These are phyloP conservation scores for Abrus pulchellus DNA, from an alignment of 306 rosid genomes.

Conservation along the genomic window DNA sequence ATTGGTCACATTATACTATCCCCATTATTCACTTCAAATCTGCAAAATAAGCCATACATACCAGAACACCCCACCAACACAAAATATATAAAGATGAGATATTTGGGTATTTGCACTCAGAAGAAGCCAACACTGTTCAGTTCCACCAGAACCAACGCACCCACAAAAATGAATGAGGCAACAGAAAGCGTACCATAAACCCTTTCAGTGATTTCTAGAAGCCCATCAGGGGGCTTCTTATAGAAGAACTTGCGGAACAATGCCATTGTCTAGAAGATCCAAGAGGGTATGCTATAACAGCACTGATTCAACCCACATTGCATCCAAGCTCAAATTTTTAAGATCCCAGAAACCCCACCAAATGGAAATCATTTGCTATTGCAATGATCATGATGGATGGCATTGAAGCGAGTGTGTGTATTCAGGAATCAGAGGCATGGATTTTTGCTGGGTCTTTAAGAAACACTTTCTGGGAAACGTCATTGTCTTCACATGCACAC, in stretches of 20 bases:
- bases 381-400: constrained; percentile 50
- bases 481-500: constrained; percentile 68
- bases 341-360: constrained; percentile 56
- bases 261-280: constrained; percentile 80
- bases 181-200: constrained; percentile 82
- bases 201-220: constrained; percentile 90
- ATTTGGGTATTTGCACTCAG: constrained; percentile 23
- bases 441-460: constrained; percentile 82
- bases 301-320: constrained; percentile 62
- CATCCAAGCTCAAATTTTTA: constrained; percentile 43
- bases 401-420: constrained; percentile 61
- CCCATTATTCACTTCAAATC: constrained; percentile 34
- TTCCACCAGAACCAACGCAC: constrained; percentile 34
- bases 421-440: constrained; percentile 67
- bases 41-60: constrained; percentile 30
- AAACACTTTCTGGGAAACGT: constrained; percentile 59
- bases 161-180: constrained; percentile 37
- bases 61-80: constrained; percentile 26
- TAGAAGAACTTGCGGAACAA: constrained; percentile 90
- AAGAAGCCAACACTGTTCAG: constrained; percentile 41
- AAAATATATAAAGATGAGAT: constrained; percentile 40
- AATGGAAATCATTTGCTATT: constrained; percentile 27
- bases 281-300: constrained; percentile 45
- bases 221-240: constrained; percentile 98
- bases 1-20: constrained; percentile 10